A percentile compares a stretch with the other conserved stretches of the same genome.
Evolutionary conservation across 768 basidiomycete species (phyloP).

Genomic region (Royoungia palumana): DNA sequence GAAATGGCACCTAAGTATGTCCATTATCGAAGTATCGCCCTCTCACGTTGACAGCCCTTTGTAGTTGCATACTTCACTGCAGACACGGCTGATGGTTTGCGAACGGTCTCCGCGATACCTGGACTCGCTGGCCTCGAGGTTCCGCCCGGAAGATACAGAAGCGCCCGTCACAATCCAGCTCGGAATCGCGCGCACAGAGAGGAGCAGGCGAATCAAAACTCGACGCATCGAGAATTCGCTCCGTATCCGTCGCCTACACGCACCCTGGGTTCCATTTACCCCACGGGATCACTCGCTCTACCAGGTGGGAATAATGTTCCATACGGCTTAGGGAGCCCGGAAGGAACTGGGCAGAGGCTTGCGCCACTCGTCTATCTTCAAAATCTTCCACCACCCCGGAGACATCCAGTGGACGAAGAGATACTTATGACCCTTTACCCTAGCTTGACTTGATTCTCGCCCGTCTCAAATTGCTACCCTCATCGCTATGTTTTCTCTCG

Average conservation of each 20-base stretch:
- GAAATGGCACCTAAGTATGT: slow-evolving; percentile 81
- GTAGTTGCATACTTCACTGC: slow-evolving; percentile 77
- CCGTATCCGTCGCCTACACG: slow-evolving; percentile 32
- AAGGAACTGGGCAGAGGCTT: slow-evolving; percentile 34
- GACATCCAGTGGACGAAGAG: slow-evolving; percentile 70
- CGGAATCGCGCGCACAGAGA: slow-evolving; percentile 33
- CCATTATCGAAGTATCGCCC: neutral
- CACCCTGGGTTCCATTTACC: slow-evolving; percentile 8
- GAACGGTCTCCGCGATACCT: slow-evolving; percentile 58
- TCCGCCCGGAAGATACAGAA: slow-evolving; percentile 59
- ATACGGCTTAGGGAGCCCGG: slow-evolving; percentile 3
- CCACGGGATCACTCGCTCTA: neutral
- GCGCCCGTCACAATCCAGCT: slow-evolving; percentile 58
- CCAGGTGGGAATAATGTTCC: neutral
- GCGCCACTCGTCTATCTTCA: slow-evolving; percentile 65
- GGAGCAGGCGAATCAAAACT: slow-evolving; percentile 16
- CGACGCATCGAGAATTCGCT: slow-evolving; percentile 24
- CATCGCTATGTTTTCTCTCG: slow-evolving; percentile 8
- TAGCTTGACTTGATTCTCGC: slow-evolving; percentile 27
- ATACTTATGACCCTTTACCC: slow-evolving; percentile 59
- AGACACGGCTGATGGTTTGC: slow-evolving; percentile 53
- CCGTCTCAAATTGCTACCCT: slow-evolving; percentile 4
- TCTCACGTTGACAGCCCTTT: slow-evolving; percentile 2
- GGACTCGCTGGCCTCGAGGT: slow-evolving; percentile 50
- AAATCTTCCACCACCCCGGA: slow-evolving; percentile 54